phyloP scores from a whole-genome alignment of 2,329 filamentous ascomycete species.

The Lasiodiplodia gonubiensis region DNA sequence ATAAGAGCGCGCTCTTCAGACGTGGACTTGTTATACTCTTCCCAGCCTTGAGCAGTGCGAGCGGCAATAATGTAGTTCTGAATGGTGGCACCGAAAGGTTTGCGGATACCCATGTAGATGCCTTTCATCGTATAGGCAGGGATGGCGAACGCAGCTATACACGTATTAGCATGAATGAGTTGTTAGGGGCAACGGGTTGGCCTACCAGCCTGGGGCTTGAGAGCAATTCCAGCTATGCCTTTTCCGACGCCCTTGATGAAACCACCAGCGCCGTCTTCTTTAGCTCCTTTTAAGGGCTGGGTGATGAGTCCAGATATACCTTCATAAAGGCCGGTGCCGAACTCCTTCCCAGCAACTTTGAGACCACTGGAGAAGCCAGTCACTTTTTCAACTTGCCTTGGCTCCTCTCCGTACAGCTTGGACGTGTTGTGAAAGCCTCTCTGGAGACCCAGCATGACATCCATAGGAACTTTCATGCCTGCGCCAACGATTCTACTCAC shows the following conservation, averaged over 20 bases:
- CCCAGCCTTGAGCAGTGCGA: constrained; percentile 74
- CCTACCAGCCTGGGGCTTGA: constrained; percentile 77
- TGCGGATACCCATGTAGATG: constrained; percentile 76
- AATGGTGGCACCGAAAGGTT: constrained; percentile 71
- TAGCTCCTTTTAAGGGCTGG: constrained; percentile 73
- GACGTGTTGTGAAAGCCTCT: constrained; percentile 90
- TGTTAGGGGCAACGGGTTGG: no score
- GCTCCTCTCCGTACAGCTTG: constrained; percentile 81
- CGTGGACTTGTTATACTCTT: constrained; percentile 64
- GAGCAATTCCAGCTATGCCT: constrained; percentile 78
- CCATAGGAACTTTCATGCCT: constrained; percentile 81
- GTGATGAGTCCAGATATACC: constrained; percentile 81
- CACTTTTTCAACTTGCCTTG: constrained; percentile 79
- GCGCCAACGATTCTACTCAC: constrained; percentile 74
- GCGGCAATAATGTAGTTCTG: constrained; percentile 81
- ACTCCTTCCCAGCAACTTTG: constrained; percentile 77
- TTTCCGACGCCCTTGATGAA: constrained; percentile 82
- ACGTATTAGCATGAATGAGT: not conserved
- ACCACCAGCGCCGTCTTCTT: constrained; percentile 69
- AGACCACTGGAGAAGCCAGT: constrained; percentile 78
- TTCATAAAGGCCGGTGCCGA: constrained; percentile 79
- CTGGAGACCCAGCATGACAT: constrained; percentile 80
- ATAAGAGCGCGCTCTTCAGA: constrained; percentile 68
- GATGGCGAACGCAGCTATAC: constrained; percentile 54
- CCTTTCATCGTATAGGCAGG: constrained; percentile 86